Percentiles rank a stretch among this genome's conserved stretches.
phyloP scores from a whole-genome alignment of 371 early-diverging fungal genomes.

The Chytridium lagenaria region DNA sequence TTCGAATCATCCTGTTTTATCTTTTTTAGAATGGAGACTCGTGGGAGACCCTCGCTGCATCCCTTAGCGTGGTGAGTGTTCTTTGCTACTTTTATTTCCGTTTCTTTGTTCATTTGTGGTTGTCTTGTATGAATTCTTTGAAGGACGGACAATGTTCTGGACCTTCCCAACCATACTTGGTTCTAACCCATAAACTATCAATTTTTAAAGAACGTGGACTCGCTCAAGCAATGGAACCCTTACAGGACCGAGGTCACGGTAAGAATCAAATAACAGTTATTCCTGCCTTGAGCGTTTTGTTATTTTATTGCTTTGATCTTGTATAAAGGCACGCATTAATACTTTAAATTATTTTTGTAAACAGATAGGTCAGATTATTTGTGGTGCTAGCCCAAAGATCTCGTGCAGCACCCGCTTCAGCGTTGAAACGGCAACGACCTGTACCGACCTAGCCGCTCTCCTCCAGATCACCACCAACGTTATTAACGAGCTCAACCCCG shows the following conservation, averaged over 20 bases:
- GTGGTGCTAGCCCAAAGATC: background rate
- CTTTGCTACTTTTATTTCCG: background rate
- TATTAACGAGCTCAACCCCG: background rate
- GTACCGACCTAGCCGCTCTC: background rate
- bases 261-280: too few relatives aligned
- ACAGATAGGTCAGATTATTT: background rate
- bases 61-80: background rate
- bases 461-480: background rate
- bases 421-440: background rate
- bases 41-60: background rate
- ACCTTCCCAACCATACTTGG: background rate
- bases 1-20: background rate
- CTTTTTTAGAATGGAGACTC: background rate
- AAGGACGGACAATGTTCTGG: too few relatives aligned
- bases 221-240: background rate
- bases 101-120: background rate
- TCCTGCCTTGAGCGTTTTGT: too few relatives aligned
- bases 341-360: background rate
- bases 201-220: background rate
- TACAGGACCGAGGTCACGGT: background rate
- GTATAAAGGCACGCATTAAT: too few relatives aligned
- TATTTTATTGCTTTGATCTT: too few relatives aligned
- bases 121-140: background rate
- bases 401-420: background rate
- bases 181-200: background rate